phyloP scores from a whole-genome alignment of 768 basidiomycete genomes.

The Termitomyces sp. region DNA sequence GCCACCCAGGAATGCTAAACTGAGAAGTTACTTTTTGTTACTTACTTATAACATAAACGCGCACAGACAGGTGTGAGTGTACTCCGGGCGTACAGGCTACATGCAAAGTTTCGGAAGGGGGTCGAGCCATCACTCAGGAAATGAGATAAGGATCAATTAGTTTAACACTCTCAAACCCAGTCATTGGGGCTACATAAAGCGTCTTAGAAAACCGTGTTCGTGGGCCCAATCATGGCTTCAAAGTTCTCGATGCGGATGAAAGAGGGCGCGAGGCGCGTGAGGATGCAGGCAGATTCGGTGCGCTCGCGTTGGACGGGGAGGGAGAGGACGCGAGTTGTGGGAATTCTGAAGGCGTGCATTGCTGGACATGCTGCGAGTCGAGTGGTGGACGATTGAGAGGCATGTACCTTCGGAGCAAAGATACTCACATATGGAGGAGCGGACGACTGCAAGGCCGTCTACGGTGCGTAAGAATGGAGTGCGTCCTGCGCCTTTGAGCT shows the following conservation, averaged over 20 bases:
- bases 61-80: too few relatives aligned
- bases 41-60: too few relatives aligned
- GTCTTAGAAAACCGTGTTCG: conserved; percentile 55
- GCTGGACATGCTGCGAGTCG: conserved; percentile 19
- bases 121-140: too few relatives aligned
- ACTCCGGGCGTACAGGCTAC: too few relatives aligned
- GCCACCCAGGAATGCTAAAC: too few relatives aligned
- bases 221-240: conserved; percentile 75
- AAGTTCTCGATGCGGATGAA: conserved; percentile 92
- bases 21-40: too few relatives aligned
- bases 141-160: too few relatives aligned
- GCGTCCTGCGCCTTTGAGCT: conserved; percentile 91
- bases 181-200: too few relatives aligned
- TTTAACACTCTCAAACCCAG: too few relatives aligned
- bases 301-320: conserved; percentile 75
- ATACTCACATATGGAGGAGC: conserved; percentile 92
- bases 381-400: background rate
- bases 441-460: conserved; percentile 92
- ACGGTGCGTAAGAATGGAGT: conserved; percentile 92
- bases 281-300: conserved; percentile 64
- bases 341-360: conserved; percentile 72
- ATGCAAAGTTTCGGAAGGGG: too few relatives aligned
- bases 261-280: conserved; percentile 80
- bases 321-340: conserved; percentile 83
- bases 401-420: conserved; percentile 84